Base-by-base conservation (phyloP, 768 basidiomycete genomes). In the Boletus sp. region DNA sequence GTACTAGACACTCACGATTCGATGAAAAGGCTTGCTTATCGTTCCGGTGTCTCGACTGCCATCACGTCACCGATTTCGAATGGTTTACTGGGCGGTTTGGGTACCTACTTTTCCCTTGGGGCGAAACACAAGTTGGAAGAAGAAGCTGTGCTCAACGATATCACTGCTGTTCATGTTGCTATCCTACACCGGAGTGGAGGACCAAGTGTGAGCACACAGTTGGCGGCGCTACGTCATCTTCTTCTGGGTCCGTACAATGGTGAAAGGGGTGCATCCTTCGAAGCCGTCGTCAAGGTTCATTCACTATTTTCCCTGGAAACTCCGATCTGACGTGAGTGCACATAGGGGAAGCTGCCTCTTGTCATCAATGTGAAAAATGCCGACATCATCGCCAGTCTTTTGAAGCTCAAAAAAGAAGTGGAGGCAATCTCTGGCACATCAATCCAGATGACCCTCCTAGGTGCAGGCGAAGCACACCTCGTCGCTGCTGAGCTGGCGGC, bases 381-480 rank as follows among this genome's bases (percentile, higher is more conserved):
- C 9, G 92, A 94, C 68, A 77, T 86, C 50, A 93, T 94, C 67
- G 83, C 88, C 0, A 80, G 83, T 0, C 71, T 94, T 14, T 72
- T 94, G 40, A 64, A 60, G 5, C 79, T 94, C 58, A 88, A 86
- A 67, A 63, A 63, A 9, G 80, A 85, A 50, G 77, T 80, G 20
- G 82, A 86, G 48, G 61, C 47, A 8, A 56, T 57, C 18, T 69
- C 66, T 7, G 67, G 71, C 8, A 54, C 57, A 0, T 63, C 52
- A 0, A 73, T 69, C 11, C 65, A 78, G 33, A 70, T 83, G 64
- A 83, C 84, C 0, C 80, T 90, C 56, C 70, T 76, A 5, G 84
- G 87, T 39, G 90, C 77, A 1, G 64, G 79, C 1, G 89, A 92
- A 69, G 78, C 77, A 0, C 78, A 72, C 52, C 62, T 78, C 3